Evolutionary conservation across 768 basidiomycete species (phyloP), one percentile per base, ranked within the genome.

Genomic region (Leccinum variicolor): DNA sequence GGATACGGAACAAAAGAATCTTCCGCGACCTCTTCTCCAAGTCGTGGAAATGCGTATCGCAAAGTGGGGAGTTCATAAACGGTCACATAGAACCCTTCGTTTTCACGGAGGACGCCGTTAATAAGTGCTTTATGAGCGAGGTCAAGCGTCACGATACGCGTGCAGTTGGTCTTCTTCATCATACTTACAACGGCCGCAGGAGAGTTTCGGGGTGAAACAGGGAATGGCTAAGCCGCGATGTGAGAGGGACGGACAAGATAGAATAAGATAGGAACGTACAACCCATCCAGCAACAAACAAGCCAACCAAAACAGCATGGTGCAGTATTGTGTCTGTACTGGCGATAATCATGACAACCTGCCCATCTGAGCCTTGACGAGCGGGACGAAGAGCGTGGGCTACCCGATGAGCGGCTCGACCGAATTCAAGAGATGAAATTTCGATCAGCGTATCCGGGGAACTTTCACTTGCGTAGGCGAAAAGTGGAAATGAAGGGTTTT

Each of bases 191-290:
- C 28, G 0, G 81, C 83, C 2, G 74, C 72, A 0, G 76, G 65
- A 1, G 80, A 79, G 62, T 80, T 82, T 56, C 77, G 62, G 1
- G 75, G 66, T 0, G 75, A 77, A n/a, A 74, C 67, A 6, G 67
- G 71, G 47, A 81, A 79, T n/a, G 69, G 61, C 72, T 67, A 43
- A 13, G 50, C 4, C 5, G 14, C 14, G 29, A 41, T 7, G 69
- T 62, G 21, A 74, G 61, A 73, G 60, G 19, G 11, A 21, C 19
- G 5, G 9, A 45, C 17, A 17, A 36, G 36, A 17, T 36, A 17
- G 15, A 7, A 36, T 17, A 21, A 21, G 6, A 45, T 9, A 21
- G 0, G 11, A 0, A 60, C 68, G 29, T 53, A 73, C 72, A 0
- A 70, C 53, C 57, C 70, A 74, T 19, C 77, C 79, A 5, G 79